Conservation (phyloP, 805 yeast species). For the Kodamaea nitidulidarum region DNA sequence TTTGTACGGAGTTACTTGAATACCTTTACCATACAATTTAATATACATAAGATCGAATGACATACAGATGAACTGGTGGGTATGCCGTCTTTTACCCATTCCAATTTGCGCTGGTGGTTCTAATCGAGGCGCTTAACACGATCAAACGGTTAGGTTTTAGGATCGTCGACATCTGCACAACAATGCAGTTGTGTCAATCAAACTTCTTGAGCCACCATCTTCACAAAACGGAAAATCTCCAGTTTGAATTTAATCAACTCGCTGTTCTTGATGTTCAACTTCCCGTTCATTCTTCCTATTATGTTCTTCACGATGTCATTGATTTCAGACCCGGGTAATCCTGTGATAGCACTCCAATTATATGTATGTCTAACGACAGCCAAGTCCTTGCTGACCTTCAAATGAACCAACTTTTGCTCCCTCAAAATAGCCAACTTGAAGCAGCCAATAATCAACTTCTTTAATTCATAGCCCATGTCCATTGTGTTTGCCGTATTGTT, state of each 20-base stretch:
- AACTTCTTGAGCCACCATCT: conserved; percentile 33
- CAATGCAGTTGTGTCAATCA: too few species aligned
- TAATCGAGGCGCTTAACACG: too few species aligned
- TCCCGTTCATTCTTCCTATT: conserved; percentile 39
- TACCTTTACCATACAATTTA: too few species aligned
- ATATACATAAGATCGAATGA: too few species aligned
- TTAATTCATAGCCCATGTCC: conserved; percentile 41
- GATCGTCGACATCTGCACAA: too few species aligned
- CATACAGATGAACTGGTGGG: too few species aligned
- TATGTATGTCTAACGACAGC: conserved; percentile 4
- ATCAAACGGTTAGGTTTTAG: too few species aligned
- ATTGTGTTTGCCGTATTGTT: conserved; percentile 42
- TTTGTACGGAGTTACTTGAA: too few species aligned
- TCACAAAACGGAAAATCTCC: conserved; percentile 40
- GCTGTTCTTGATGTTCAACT: conserved; percentile 32
- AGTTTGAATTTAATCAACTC: conserved; percentile 35
- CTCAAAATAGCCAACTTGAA: conserved; percentile 35
- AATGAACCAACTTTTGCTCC: conserved; percentile 17
- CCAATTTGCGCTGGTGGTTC: too few species aligned
- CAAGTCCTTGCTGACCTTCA: conserved; percentile 6
- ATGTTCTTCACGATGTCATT: conserved; percentile 33
- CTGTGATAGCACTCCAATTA: conserved; percentile 37
- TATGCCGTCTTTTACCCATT: too few species aligned
- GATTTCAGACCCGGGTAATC: conserved; percentile 33
- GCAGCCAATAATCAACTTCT: conserved; percentile 40